Conservation (phyloP, 176 grass and related monocot species). For the Zea luxurians region DNA sequence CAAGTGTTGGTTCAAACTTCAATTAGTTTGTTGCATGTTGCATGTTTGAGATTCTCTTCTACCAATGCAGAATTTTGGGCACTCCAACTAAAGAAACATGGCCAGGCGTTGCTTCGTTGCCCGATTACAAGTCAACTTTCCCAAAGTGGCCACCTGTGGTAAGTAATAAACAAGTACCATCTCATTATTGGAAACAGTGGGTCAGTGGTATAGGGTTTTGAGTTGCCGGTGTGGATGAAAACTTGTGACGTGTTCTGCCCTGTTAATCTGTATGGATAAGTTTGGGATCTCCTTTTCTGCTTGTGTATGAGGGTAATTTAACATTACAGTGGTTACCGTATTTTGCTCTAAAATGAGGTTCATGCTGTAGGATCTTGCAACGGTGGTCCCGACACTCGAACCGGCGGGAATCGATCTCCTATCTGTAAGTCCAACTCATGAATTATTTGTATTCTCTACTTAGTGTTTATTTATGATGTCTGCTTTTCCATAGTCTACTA, state of each 20-base stretch:
- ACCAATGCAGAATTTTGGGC: constrained; percentile 58
- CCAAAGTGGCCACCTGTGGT: constrained; percentile 74
- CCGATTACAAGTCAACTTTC: constrained; percentile 86
- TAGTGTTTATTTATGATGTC: constrained; percentile 19
- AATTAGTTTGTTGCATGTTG: constrained; percentile 29
- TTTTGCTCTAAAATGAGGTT: constrained; percentile 25
- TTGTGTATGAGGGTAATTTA: neutral
- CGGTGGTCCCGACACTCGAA: constrained; percentile 61
- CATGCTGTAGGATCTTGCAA: constrained; percentile 65
- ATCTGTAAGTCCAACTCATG: constrained; percentile 48
- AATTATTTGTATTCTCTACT: constrained; percentile 6
- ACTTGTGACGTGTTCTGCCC: neutral
- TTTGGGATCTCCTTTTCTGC: neutral
- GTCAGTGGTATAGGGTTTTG: neutral
- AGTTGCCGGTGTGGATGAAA: neutral
- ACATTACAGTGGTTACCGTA: neutral
- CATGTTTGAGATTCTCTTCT: neutral
- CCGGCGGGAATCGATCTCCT: constrained; percentile 78
- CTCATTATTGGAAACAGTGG: constrained; percentile 14
- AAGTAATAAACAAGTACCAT: constrained; percentile 6
- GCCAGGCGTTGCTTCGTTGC: constrained; percentile 82
- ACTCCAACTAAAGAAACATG: constrained; percentile 83
- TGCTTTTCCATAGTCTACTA: neutral
- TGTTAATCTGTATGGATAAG: neutral
- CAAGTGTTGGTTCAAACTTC: neutral